Percentiles rank a stretch among this genome's conserved stretches.
Conservation (phyloP, 2,329 filamentous ascomycete species). For the Endocalyx cinctus region DNA sequence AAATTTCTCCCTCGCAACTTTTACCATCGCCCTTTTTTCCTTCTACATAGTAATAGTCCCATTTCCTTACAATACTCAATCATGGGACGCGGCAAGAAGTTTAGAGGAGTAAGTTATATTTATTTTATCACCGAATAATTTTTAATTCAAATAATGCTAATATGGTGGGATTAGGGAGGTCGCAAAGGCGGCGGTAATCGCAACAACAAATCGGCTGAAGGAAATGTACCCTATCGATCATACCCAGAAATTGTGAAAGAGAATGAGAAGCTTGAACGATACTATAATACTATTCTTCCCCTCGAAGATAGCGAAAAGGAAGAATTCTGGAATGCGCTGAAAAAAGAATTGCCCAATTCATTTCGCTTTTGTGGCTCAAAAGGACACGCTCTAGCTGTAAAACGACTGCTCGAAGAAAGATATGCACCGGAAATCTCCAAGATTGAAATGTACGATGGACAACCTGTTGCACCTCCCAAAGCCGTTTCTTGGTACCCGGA, state of each 20-base stretch:
- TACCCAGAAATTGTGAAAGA: constrained; percentile 66
- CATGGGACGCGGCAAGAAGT: too few species aligned
- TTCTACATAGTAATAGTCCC: too few species aligned
- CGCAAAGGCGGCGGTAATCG: constrained; percentile 26
- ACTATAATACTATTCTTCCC: constrained; percentile 75
- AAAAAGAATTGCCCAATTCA: constrained; percentile 87
- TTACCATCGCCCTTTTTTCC: too few species aligned
- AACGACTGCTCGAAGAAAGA: constrained; percentile 78
- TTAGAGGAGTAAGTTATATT: too few species aligned
- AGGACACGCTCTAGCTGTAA: constrained; percentile 89
- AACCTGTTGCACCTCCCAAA: constrained; percentile 74
- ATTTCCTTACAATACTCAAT: too few species aligned
- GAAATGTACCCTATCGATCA: constrained; percentile 32
- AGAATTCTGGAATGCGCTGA: constrained; percentile 79
- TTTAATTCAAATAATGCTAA: too few species aligned
- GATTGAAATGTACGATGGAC: constrained; percentile 78
- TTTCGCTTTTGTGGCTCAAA: constrained; percentile 97
- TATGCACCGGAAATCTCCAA: constrained; percentile 88
- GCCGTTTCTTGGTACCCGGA: constrained; percentile 92
- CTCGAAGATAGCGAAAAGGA: constrained; percentile 73
- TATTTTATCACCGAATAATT: too few species aligned
- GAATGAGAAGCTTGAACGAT: constrained; percentile 81
- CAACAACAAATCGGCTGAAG: too few species aligned
- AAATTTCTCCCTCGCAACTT: too few species aligned
- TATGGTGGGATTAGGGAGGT: constrained; percentile 25